Evolutionary conservation across 768 basidiomycete species (phyloP).

Genomic region (Lactarius sp.): DNA sequence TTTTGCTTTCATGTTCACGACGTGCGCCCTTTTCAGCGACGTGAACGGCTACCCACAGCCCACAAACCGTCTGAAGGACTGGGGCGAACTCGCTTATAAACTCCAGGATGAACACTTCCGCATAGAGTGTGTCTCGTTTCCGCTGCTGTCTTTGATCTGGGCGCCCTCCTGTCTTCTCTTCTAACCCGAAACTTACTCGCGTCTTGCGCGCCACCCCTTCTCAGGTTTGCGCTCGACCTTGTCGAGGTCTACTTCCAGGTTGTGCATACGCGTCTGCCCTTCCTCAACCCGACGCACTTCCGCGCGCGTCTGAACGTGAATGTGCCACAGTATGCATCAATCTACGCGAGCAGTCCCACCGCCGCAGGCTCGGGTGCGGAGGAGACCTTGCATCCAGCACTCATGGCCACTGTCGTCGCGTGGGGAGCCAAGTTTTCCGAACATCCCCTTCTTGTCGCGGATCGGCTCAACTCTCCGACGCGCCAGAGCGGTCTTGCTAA

Average conservation of each 20-base stretch:
- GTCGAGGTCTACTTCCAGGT: conserved; percentile 95
- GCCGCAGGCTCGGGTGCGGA: conserved; percentile 28
- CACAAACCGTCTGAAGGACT: conserved; percentile 38
- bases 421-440: conserved; percentile 96
- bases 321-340: conserved; percentile 28
- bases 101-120: conserved; percentile 70
- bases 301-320: conserved; percentile 51
- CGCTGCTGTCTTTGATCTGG: not conserved
- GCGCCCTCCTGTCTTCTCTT: not conserved
- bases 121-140: conserved; percentile 64
- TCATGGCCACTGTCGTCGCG: conserved; percentile 82
- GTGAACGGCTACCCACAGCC: conserved; percentile 9
- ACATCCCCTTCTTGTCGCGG: conserved; percentile 75
- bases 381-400: conserved; percentile 57
- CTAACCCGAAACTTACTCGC: conserved; percentile 21
- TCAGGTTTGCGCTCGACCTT: conserved; percentile 86
- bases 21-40: conserved; percentile 6
- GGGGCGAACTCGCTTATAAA: conserved; percentile 71
- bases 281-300: conserved; percentile 80
- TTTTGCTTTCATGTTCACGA: not conserved
- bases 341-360: conserved; percentile 9
- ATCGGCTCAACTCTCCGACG: conserved; percentile 57
- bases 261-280: conserved; percentile 81
- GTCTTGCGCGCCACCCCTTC: conserved; percentile 20
- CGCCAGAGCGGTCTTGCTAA: conserved; percentile 76